phyloP scores from a whole-genome alignment of 306 rosid species.

The Oxytropis ochrocephala region DNA sequence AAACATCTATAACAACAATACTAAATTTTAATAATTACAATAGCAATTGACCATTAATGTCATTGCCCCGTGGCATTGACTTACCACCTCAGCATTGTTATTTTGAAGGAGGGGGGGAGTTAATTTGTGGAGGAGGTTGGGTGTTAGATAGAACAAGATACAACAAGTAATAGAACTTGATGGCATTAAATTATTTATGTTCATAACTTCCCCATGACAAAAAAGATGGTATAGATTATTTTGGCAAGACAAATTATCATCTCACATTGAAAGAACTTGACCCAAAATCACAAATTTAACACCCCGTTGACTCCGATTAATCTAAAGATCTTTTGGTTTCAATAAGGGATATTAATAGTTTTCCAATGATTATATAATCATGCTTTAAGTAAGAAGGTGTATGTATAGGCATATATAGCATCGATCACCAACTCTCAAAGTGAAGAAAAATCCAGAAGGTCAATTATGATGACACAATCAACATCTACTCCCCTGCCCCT shows the following conservation, averaged over 20 bases:
- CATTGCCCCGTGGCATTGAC: no score
- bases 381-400: slow-evolving; percentile 9
- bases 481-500: slow-evolving; percentile 25
- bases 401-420: not conserved
- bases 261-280: not conserved
- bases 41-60: no score
- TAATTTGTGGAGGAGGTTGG: no score
- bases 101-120: no score
- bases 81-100: no score
- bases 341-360: not conserved
- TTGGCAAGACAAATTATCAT: not conserved
- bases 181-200: not conserved
- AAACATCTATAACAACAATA: no score
- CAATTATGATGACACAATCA: slow-evolving; percentile 71
- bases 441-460: slow-evolving; percentile 42
- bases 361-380: slow-evolving; percentile 22
- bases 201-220: not conserved
- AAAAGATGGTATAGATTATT: not conserved
- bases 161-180: not conserved
- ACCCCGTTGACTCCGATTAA: slow-evolving; percentile 17
- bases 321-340: not conserved
- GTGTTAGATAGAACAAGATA: no score
- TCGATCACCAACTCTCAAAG: slow-evolving; percentile 46
- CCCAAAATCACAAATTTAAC: not conserved
- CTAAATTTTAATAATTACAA: no score